Evolutionary conservation across 2,329 filamentous ascomycete genomes (phyloP).

Genomic region (Penicillium decumbens): DNA sequence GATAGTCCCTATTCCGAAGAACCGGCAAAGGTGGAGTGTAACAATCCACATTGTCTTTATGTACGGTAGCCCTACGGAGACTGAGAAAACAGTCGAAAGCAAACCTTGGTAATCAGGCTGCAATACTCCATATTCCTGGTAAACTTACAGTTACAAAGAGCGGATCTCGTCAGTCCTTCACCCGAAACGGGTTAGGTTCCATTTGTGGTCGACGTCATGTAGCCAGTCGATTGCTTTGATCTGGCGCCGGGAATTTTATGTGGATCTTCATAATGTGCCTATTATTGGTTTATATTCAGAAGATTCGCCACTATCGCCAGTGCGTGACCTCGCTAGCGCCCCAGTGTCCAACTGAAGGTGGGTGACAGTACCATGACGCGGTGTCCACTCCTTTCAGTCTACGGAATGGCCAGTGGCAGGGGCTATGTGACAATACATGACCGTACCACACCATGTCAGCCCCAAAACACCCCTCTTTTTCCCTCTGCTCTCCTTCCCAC

Average conservation of each 20-base stretch:
- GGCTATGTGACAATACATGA: slow-evolving; percentile 1
- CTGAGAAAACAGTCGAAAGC: neutral
- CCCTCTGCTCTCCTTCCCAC: slow-evolving; percentile 21
- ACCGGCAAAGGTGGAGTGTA: neutral
- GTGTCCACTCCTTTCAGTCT: neutral
- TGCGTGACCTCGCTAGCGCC: slow-evolving; percentile 16
- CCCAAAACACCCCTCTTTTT: slow-evolving; percentile 32
- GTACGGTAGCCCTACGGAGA: neutral
- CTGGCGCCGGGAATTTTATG: neutral
- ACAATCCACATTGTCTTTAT: neutral
- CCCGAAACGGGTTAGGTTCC: slow-evolving; percentile 3
- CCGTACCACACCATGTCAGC: slow-evolving; percentile 24
- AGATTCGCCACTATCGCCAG: slow-evolving; percentile 13
- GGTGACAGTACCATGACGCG: slow-evolving; percentile 2
- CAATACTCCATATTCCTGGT: slow-evolving; percentile 1
- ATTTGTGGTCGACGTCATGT: slow-evolving; percentile 22
- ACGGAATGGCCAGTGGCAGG: neutral
- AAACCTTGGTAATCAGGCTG: slow-evolving; percentile 7
- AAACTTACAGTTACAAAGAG: neutral
- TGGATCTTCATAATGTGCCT: neutral
- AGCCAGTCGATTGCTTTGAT: slow-evolving; percentile 3
- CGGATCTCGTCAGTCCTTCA: slow-evolving; percentile 6
- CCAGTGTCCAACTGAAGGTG: neutral
- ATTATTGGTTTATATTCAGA: neutral
- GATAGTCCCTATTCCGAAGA: neutral